phyloP scores from a whole-genome alignment of 2,329 filamentous ascomycete species.

The Pseudogymnoascus sp. region DNA sequence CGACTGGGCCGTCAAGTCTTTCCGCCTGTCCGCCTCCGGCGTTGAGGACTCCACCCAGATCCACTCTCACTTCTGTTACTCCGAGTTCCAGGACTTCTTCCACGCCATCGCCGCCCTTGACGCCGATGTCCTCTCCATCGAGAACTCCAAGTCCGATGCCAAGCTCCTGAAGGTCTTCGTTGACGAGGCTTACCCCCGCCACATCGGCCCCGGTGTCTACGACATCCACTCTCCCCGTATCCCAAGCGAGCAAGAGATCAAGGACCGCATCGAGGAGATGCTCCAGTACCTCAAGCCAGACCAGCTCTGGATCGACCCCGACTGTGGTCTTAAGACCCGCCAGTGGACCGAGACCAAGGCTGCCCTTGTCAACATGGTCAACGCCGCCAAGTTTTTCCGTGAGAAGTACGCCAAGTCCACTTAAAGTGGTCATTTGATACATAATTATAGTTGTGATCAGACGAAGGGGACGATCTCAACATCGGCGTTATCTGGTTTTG shows the following conservation, averaged over 20 bases:
- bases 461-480: constrained; percentile 38
- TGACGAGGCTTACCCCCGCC: constrained; percentile 91
- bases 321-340: constrained; percentile 98
- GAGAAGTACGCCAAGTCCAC: constrained; percentile 67
- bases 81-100: constrained; percentile 99
- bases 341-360: constrained; percentile 99
- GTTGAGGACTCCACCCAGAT: constrained; percentile 96
- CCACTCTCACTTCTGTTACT: constrained; percentile 99
- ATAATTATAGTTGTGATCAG: constrained; percentile 11
- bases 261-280: constrained; percentile 97
- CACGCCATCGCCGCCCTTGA: constrained; percentile 97
- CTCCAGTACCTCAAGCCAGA: constrained; percentile 92
- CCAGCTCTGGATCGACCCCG: constrained; percentile 99
- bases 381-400: constrained; percentile 95
- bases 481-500: constrained; percentile 35
- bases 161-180: constrained; percentile 99
- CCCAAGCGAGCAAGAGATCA: constrained; percentile 95
- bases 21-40: constrained; percentile 90
- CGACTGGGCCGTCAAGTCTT: constrained; percentile 93
- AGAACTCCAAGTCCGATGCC: constrained; percentile 99
- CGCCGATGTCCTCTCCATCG: constrained; percentile 95
- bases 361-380: constrained; percentile 92
- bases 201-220: constrained; percentile 99
- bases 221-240: constrained; percentile 99
- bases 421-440: constrained; percentile 5